phyloP scores from a whole-genome alignment of 768 basidiomycete species.

The Trichaptum fuscoviolaceum region DNA sequence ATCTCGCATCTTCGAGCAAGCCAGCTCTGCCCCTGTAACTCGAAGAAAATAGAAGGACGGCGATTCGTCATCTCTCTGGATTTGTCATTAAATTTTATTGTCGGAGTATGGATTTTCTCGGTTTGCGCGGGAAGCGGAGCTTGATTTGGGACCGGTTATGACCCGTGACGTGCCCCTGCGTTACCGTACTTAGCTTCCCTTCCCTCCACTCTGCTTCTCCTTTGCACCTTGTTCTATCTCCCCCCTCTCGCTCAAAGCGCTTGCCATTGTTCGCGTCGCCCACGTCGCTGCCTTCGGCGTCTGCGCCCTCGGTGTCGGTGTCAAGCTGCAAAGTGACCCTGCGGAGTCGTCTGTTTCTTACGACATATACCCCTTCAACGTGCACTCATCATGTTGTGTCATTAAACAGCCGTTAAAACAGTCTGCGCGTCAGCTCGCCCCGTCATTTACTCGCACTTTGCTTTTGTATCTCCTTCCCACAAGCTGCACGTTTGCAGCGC shows the following conservation, averaged over 20 bases:
- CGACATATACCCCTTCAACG: conserved; percentile 20
- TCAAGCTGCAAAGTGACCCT: neutral
- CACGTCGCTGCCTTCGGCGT: neutral
- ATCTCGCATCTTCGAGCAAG: conserved; percentile 1
- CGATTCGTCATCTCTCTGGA: neutral
- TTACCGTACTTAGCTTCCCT: conserved; percentile 1
- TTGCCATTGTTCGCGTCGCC: neutral
- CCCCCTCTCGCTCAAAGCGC: conserved; percentile 3
- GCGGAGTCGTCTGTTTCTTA: conserved; percentile 7
- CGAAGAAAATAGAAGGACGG: neutral
- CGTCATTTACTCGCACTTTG: neutral
- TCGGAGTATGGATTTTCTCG: neutral
- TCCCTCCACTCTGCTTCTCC: conserved; percentile 1
- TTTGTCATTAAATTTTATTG: neutral
- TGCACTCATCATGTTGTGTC: conserved; percentile 13
- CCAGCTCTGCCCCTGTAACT: neutral
- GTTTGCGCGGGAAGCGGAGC: conserved; percentile 8
- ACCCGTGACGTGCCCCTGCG: conserved; percentile 2
- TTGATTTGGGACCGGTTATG: conserved; percentile 7
- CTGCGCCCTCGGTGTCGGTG: neutral
- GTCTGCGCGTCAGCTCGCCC: conserved; percentile 2
- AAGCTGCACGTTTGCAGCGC: neutral
- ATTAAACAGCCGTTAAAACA: conserved; percentile 2
- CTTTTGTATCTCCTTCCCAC: neutral
- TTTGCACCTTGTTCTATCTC: conserved; percentile 3